A percentile compares a stretch with the other conserved stretches of the same genome.
phyloP scores from a whole-genome alignment of 257 asterid genomes.

The Datura wrightii region DNA sequence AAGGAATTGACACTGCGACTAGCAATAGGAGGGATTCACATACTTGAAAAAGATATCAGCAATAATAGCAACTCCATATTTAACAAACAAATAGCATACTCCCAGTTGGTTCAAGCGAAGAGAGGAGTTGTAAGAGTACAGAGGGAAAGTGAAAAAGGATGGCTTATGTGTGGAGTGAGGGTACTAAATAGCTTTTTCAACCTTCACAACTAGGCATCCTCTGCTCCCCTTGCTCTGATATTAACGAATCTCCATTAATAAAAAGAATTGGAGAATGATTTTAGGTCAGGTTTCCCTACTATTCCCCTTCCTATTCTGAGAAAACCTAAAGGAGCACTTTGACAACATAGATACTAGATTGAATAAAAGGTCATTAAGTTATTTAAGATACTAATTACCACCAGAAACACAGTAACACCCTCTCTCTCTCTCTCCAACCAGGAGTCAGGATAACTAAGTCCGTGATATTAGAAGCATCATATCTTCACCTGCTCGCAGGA shows the following conservation, averaged over 20 bases:
- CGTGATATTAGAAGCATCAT: background rate
- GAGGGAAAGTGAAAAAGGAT: background rate
- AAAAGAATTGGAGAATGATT: background rate
- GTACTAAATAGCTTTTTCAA: background rate
- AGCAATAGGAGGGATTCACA: background rate
- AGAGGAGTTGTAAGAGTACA: background rate
- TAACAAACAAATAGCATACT: background rate
- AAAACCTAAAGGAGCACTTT: background rate
- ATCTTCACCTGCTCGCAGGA: background rate
- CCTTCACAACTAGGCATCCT: background rate
- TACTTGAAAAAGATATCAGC: background rate
- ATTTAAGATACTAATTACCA: too few relatives aligned
- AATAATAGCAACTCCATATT: slow-evolving; percentile 19
- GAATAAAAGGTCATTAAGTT: background rate
- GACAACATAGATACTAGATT: background rate
- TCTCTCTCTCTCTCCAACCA: background rate
- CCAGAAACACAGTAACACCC: background rate
- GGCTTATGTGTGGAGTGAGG: background rate
- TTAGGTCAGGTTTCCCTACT: too few relatives aligned
- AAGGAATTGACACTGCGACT: background rate
- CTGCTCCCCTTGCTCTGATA: background rate
- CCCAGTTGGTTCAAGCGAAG: background rate
- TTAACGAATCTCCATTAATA: background rate
- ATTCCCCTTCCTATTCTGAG: background rate
- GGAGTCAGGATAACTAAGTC: background rate